Percentiles rank a stretch among this genome's conserved stretches.
Evolutionary conservation across 306 rosid genomes (phyloP).

Genomic region (Calophaca sinica): DNA sequence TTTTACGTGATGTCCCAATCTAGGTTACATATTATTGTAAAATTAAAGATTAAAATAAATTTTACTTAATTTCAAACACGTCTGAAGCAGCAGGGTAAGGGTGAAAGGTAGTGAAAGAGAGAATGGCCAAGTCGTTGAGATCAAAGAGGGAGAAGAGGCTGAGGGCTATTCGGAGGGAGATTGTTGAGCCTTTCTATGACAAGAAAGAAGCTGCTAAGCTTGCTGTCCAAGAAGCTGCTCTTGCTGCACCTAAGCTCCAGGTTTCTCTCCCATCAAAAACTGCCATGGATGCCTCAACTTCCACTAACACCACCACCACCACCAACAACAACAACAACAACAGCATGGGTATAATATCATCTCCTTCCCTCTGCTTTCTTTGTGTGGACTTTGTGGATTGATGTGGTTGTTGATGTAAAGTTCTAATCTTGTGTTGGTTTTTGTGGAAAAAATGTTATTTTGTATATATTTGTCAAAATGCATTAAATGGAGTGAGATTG

Average conservation of each 20-base stretch:
- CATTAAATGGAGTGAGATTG: background rate
- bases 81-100: background rate
- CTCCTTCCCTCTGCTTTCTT: background rate
- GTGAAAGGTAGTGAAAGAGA: slow-evolving; percentile 6
- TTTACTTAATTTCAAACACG: slow-evolving; percentile 8
- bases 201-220: slow-evolving; percentile 88
- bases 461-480: background rate
- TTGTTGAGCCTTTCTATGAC: slow-evolving; percentile 82
- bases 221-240: slow-evolving; percentile 90
- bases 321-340: background rate
- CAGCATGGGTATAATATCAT: slow-evolving; percentile 53
- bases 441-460: background rate
- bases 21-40: background rate
- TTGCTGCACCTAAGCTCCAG: slow-evolving; percentile 88
- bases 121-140: slow-evolving; percentile 91
- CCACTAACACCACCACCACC: slow-evolving; percentile 34
- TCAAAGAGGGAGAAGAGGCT: slow-evolving; percentile 93
- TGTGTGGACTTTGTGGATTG: background rate
- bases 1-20: too few relatives aligned
- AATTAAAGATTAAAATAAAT: background rate
- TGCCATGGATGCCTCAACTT: slow-evolving; percentile 61
- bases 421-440: slow-evolving; percentile 19
- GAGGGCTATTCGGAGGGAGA: slow-evolving; percentile 86
- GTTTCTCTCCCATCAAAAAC: slow-evolving; percentile 50
- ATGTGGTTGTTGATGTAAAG: background rate